Conservation (phyloP, 2,329 filamentous ascomycete genomes). For the Microcyclosporella mali region DNA sequence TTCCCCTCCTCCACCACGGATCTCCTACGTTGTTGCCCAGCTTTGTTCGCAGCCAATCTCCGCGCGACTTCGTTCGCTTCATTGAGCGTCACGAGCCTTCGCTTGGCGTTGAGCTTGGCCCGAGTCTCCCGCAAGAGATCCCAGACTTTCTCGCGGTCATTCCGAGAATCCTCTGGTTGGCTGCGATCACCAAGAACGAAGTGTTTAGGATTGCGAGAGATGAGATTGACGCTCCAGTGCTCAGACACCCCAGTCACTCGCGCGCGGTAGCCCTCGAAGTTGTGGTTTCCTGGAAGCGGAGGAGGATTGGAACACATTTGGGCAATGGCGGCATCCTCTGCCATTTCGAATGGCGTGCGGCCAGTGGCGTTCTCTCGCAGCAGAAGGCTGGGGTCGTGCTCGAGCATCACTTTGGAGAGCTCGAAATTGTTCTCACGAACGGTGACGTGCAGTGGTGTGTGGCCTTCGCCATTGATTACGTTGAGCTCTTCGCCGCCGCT, state of each 20-base stretch:
- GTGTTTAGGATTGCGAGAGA: constrained; percentile 6
- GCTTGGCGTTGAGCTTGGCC: constrained; percentile 35
- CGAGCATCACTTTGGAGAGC: constrained; percentile 51
- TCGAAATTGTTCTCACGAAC: constrained; percentile 39
- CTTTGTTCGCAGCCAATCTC: constrained; percentile 18
- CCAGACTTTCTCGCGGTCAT: constrained; percentile 27
- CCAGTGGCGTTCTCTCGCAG: constrained; percentile 71
- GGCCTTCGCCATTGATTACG: constrained; percentile 55
- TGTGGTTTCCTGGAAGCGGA: constrained; percentile 6
- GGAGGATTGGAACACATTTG: constrained; percentile 5
- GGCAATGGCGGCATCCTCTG: constrained; percentile 49
- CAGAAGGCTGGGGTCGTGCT: constrained; percentile 53
- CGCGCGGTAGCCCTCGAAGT: constrained; percentile 1
- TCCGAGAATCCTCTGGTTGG: constrained; percentile 11
- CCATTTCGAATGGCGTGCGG: constrained; percentile 63
- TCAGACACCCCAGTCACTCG: background rate
- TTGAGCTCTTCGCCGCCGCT: constrained; percentile 43
- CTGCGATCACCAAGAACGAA: constrained; percentile 22
- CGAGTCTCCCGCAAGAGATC: constrained; percentile 33
- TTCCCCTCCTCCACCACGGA: background rate
- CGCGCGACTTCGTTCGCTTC: constrained; percentile 58
- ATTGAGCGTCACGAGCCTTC: constrained; percentile 50
- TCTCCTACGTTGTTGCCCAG: background rate
- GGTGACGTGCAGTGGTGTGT: constrained; percentile 58
- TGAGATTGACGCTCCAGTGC: constrained; percentile 9